phyloP scores from a whole-genome alignment of 768 basidiomycete genomes.

The Kwoniella europaea region DNA sequence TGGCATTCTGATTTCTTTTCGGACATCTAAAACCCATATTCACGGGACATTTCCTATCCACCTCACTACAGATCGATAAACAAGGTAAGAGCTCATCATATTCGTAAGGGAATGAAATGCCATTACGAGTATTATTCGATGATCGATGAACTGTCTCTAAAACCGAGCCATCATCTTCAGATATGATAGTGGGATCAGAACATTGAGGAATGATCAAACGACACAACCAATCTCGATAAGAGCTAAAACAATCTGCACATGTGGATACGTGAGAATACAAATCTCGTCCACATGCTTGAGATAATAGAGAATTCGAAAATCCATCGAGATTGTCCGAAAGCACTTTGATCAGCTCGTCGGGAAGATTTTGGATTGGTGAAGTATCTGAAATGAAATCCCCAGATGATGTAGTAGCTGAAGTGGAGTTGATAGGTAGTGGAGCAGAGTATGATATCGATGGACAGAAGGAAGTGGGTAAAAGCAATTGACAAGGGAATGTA shows the following conservation, averaged over 20 bases:
- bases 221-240: conserved; percentile 58
- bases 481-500: conserved; percentile 54
- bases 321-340: conserved; percentile 45
- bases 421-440: conserved; percentile 38
- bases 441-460: conserved; percentile 54
- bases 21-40: conserved; percentile 57
- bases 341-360: conserved; percentile 27
- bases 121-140: conserved; percentile 21
- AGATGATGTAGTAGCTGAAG: conserved; percentile 20
- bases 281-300: conserved; percentile 56
- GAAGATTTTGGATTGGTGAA: conserved; percentile 38
- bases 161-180: neutral
- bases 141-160: conserved; percentile 15
- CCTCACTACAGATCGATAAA: conserved; percentile 49
- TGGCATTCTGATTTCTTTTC: conserved; percentile 36
- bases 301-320: conserved; percentile 52
- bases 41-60: conserved; percentile 57
- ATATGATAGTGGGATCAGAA: conserved; percentile 1
- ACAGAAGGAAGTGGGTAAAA: conserved; percentile 47
- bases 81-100: conserved; percentile 57
- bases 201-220: conserved; percentile 52
- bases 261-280: conserved; percentile 55
- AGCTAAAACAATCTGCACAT: conserved; percentile 54
- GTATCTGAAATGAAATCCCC: conserved; percentile 9
- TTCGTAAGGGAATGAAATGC: conserved; percentile 24